These are phyloP conservation scores for Tolypocladium tundrense DNA, from an alignment of 2,329 filamentous ascomycete genomes.

Conservation along the genomic window DNA sequence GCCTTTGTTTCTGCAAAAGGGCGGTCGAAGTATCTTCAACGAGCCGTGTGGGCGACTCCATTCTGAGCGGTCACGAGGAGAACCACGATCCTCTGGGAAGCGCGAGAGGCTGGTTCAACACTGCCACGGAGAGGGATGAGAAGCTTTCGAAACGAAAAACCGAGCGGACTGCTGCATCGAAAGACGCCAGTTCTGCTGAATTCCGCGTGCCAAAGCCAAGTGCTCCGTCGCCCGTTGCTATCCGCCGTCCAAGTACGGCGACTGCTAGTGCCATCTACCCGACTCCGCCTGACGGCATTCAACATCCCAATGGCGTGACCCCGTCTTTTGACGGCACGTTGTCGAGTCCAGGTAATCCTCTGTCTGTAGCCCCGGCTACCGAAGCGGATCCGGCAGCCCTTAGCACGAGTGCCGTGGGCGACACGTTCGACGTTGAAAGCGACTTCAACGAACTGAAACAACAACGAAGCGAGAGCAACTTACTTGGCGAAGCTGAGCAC, in stretches of 20 bases:
- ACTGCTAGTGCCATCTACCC: constrained; percentile 53
- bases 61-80: constrained; percentile 26
- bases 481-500: constrained; percentile 41
- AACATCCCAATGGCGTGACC: constrained; percentile 40
- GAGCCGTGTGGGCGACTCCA: constrained; percentile 27
- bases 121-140: constrained; percentile 34
- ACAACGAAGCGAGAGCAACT: constrained; percentile 30
- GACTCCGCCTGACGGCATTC: constrained; percentile 59
- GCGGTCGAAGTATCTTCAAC: constrained; percentile 29
- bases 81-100: constrained; percentile 37
- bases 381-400: constrained; percentile 16
- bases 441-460: constrained; percentile 32
- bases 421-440: constrained; percentile 13
- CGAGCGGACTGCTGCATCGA: constrained; percentile 34
- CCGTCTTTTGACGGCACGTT: constrained; percentile 45
- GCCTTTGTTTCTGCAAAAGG: constrained; percentile 41
- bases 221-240: constrained; percentile 40
- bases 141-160: constrained; percentile 36
- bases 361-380: constrained; percentile 17
- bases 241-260: constrained; percentile 38
- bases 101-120: constrained; percentile 39
- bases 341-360: constrained; percentile 43
- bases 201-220: constrained; percentile 31
- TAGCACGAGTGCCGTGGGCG: constrained; percentile 9
- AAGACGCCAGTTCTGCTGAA: constrained; percentile 32